Evolutionary conservation across 148 eudicot species (phyloP), one percentile per base, ranked within the genome.

Genomic region (Rhododendron williamsianum): DNA sequence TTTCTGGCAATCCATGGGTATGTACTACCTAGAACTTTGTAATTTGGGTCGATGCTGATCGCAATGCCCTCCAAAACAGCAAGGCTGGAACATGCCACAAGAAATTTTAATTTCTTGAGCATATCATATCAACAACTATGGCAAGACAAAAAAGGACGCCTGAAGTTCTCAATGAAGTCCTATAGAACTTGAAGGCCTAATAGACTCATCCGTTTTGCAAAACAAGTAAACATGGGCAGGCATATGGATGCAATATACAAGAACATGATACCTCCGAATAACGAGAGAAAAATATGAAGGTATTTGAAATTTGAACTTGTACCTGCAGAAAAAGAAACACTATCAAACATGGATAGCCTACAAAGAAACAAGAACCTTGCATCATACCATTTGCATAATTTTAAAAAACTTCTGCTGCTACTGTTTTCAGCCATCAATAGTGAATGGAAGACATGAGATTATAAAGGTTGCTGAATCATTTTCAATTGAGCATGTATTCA

Each of bases 21-120:
- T 33, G 98, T 93, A 90, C 94, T 91, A 46, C 99, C 99, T 92
- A 96, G 87, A 87, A 96, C 99, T 92, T 96, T 96, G 92, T 95
- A 96, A 87, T 93, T 86, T 84, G 97, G 99, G 80, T 95, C 82
- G 60, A 90, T 85, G 92, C 90, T 87, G 83, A 95, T 87, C 45
- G 99, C 99, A 88, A 96, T 94, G 51, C 99, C 99, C 91, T 96
- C 99, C 85, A 96, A 85, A 87, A 96, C 99, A 88, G 99, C 99
- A 81, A 96, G 92, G 88, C 99, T 96, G 91, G 83, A 77, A 86
- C 43, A 43, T 76, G 83, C 46, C 60, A 65, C 12, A 85, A 16
- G 60, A 58, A 19, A 11, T 81, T 72, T 81, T 72, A 46, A 52
- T 35, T 23, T 81, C 67, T n/a, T 63, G 23, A 80, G 60, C 36